Evolutionary conservation across 352 stramenopile genomes (phyloP).

Genomic region (Globisporangium solare): DNA sequence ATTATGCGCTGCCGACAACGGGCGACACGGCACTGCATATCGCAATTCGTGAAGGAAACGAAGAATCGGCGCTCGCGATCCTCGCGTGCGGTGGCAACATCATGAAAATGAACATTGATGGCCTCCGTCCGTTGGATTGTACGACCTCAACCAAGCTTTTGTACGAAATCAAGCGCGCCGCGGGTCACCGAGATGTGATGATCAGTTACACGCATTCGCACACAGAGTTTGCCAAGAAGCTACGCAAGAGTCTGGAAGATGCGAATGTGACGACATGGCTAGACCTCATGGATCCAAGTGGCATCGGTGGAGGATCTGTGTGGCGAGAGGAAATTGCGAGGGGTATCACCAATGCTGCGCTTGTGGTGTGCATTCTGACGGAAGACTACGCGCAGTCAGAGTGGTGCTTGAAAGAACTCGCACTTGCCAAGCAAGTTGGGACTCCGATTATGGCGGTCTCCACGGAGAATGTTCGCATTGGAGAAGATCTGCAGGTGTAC

Average conservation of each 20-base stretch:
- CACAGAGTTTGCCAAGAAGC: conserved; percentile 73
- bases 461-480: conserved; percentile 56
- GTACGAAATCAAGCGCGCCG: conserved; percentile 81
- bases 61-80: conserved; percentile 59
- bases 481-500: conserved; percentile 78
- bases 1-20: conserved; percentile 50
- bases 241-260: conserved; percentile 62
- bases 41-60: conserved; percentile 59
- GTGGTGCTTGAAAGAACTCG: conserved; percentile 83
- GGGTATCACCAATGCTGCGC: conserved; percentile 68
- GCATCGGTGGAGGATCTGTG: conserved; percentile 73
- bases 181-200: conserved; percentile 77
- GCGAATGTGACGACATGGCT: conserved; percentile 83
- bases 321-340: conserved; percentile 81
- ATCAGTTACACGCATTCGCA: conserved; percentile 88
- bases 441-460: conserved; percentile 77
- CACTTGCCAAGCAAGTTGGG: conserved; percentile 73
- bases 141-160: conserved; percentile 71
- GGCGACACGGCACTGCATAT: conserved; percentile 77
- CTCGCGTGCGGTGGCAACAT: conserved; percentile 68
- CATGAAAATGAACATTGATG: conserved; percentile 70
- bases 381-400: conserved; percentile 78
- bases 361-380: conserved; percentile 74
- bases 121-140: conserved; percentile 66
- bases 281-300: conserved; percentile 82